Evolutionary conservation across 495 filamentous ascomycete genomes (phyloP).

Genomic region (Neurospora sp.): DNA sequence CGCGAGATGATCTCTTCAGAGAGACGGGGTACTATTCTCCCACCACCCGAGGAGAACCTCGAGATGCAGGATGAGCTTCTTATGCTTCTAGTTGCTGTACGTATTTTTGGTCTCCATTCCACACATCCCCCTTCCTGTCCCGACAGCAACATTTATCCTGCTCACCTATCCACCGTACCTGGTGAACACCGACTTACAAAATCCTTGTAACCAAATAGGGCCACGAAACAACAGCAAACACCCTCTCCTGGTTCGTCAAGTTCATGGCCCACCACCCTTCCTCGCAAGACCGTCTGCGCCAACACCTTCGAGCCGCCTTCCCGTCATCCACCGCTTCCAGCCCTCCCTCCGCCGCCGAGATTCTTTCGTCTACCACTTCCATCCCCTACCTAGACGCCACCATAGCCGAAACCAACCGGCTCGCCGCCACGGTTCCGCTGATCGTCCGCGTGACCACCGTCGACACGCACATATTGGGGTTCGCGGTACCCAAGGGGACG

Average conservation of each 20-base stretch:
- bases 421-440: conserved; percentile 9
- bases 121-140: too few relatives aligned
- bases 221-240: conserved; percentile 19
- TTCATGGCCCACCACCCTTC: conserved; percentile 20
- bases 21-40: conserved; percentile 12
- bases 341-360: conserved; percentile 14
- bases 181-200: too few relatives aligned
- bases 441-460: conserved; percentile 16
- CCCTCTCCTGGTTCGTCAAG: conserved; percentile 25
- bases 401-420: conserved; percentile 26
- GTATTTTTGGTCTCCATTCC: too few relatives aligned
- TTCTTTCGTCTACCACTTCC: conserved; percentile 11
- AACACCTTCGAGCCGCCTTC: conserved; percentile 13
- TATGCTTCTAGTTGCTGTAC: conserved; percentile 9
- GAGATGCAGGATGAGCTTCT: conserved; percentile 22
- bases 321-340: neutral
- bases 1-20: conserved; percentile 19
- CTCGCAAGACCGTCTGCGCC: conserved; percentile 19
- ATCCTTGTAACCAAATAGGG: conserved; percentile 2
- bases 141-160: too few relatives aligned
- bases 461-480: conserved; percentile 27
- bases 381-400: conserved; percentile 31
- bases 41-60: conserved; percentile 16
- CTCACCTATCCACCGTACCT: too few relatives aligned
- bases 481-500: conserved; percentile 26